phyloP scores from a whole-genome alignment of 257 asterid species.

The Jacaranda mimosifolia region DNA sequence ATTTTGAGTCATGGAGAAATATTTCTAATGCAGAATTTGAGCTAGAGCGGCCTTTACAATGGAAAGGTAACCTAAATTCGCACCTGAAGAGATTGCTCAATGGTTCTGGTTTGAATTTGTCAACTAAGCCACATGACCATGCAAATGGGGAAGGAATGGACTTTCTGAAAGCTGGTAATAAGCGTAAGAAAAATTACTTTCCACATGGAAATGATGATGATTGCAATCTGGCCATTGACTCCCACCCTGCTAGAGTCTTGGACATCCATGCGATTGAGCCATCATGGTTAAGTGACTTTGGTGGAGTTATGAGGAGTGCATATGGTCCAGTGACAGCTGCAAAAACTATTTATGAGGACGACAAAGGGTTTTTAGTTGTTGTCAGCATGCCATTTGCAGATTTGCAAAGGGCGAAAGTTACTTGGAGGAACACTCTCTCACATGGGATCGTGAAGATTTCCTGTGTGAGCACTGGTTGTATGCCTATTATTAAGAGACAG shows the following conservation, averaged over 20 bases:
- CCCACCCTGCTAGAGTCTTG: constrained; percentile 33
- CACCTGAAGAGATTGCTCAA: constrained; percentile 26
- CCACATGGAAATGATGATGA: constrained; percentile 41
- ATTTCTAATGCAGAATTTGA: constrained; percentile 39
- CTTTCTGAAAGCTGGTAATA: constrained; percentile 26
- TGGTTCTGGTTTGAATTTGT: constrained; percentile 36
- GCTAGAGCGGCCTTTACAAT: constrained; percentile 40
- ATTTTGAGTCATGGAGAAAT: constrained; percentile 41
- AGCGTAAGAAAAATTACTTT: constrained; percentile 39
- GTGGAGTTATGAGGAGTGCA: constrained; percentile 42
- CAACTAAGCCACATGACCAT: constrained; percentile 30
- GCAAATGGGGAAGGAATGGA: constrained; percentile 36
- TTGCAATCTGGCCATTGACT: constrained; percentile 38
- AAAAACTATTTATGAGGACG: constrained; percentile 40
- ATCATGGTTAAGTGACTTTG: constrained; percentile 32
- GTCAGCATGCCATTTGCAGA: constrained; percentile 44
- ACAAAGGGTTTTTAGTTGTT: constrained; percentile 38
- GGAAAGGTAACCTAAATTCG: constrained; percentile 26
- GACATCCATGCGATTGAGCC: constrained; percentile 44
- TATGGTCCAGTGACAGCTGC: constrained; percentile 45
- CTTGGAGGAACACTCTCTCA: constrained; percentile 46
- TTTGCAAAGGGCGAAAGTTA: constrained; percentile 39
- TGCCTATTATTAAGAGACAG: constrained; percentile 40
- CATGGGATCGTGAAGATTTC: constrained; percentile 40
- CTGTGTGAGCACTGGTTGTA: constrained; percentile 44